Evolutionary conservation across 163 green algal species (phyloP), one percentile per base, ranked within the genome.

Genomic region (Scenedesmus sp.): DNA sequence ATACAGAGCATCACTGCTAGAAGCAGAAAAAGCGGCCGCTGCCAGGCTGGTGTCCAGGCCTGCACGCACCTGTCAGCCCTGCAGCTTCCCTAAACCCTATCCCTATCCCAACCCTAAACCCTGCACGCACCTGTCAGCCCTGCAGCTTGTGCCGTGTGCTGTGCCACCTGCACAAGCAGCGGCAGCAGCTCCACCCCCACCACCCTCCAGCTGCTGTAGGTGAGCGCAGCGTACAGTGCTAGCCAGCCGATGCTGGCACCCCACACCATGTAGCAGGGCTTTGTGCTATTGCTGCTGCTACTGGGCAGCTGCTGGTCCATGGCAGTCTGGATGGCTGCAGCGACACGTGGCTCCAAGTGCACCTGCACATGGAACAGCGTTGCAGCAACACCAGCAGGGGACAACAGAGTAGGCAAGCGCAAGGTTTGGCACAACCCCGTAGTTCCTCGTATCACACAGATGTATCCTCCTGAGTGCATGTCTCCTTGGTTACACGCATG

Each of bases 151-250:
- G 81, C 81, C 5, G 16, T 30, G 42, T 46, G 46, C 46, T 72
- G 81, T 72, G 81, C 81, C 42, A 86, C 46, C n/a, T 73, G 46
- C n/a, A 86, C 81, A 40, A 73, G 46, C 46, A 35, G 40, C 12
- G 81, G 81, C 81, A 86, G 46, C n/a, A 86, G 81, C 81, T 86
- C 81, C 13, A 86, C 81, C n/a, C 81, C 81, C n/a, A 86, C 46
- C 59, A 86, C 81, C 30, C 30, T 46, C 81, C 81, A 86, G n/a
- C 30, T 46, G 81, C 16, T 70, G 46, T 86, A 42, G 42, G 81
- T 86, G 13, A 86, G 46, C 30, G n/a, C 81, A 72, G 81, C 81
- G 33, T 86, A 86, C 46, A 86, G 37, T 51, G 81, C 81, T 16
- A 86, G 49, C 81, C 81, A 86, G 46, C 81, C 81, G 26, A 49